Conservation (phyloP, 1,284 basidiomycete species). For the Pseudozyma tsukubaensis region DNA sequence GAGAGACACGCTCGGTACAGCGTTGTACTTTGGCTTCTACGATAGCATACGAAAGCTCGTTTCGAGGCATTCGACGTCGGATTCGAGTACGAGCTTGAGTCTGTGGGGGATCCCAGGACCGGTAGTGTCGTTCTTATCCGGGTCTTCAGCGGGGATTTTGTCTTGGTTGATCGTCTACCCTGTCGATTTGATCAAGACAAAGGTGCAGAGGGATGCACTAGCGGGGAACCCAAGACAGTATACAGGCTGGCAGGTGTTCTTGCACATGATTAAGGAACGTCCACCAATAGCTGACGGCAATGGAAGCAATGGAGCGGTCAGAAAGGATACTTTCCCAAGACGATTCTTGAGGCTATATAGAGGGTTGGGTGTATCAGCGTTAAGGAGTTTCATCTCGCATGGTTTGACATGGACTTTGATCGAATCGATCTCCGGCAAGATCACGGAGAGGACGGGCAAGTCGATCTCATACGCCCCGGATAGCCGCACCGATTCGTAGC, state of each 20-base stretch:
- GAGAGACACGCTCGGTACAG: conserved; percentile 60
- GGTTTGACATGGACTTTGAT: conserved; percentile 68
- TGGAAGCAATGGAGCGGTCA: conserved; percentile 68
- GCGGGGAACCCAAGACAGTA: conserved; percentile 79
- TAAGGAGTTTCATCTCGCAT: conserved; percentile 67
- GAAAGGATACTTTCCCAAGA: conserved; percentile 71
- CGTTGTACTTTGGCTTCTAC: conserved; percentile 67
- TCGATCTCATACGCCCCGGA: conserved; percentile 23
- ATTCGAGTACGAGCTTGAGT: conserved; percentile 26
- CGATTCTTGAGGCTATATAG: conserved; percentile 64
- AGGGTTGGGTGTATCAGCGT: conserved; percentile 64
- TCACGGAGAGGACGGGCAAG: conserved; percentile 48
- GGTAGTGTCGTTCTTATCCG: conserved; percentile 64
- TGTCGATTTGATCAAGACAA: conserved; percentile 83
- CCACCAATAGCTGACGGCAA: conserved; percentile 73
- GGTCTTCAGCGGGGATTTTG: conserved; percentile 63
- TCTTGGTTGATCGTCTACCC: conserved; percentile 67
- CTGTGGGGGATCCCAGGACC: conserved; percentile 59
- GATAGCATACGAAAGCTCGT: conserved; percentile 62
- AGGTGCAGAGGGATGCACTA: conserved; percentile 86
- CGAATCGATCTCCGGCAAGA: conserved; percentile 59
- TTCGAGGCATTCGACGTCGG: conserved; percentile 38
- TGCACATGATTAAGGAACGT: conserved; percentile 80
- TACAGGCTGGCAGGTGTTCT: conserved; percentile 77
- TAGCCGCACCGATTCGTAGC: too few relatives aligned